A percentile compares a stretch with the other conserved stretches of the same genome.
phyloP scores from a whole-genome alignment of 176 grass and related monocot genomes.

The Oryza brachyantha region DNA sequence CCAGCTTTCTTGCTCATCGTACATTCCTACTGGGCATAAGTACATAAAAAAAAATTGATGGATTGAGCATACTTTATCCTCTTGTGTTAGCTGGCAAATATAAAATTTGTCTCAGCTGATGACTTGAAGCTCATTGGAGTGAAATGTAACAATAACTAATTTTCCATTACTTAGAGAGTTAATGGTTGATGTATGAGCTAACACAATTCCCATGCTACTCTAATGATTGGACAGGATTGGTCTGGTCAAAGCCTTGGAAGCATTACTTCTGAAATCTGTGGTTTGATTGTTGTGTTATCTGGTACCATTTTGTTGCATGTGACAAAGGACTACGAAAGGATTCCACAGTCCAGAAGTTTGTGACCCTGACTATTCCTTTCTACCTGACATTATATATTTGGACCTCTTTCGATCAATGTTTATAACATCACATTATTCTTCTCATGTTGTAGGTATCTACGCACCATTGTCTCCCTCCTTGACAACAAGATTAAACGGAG shows the following conservation, averaged over 20 bases:
- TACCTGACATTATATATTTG: neutral
- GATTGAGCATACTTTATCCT: neutral
- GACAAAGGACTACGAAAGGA: conserved; percentile 92
- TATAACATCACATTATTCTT: conserved; percentile 5
- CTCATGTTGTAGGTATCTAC: conserved; percentile 52
- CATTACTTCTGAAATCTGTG: conserved; percentile 89
- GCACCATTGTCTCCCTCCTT: conserved; percentile 75
- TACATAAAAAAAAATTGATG: neutral
- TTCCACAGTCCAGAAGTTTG: conserved; percentile 60
- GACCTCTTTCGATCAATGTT: neutral
- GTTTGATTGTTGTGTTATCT: conserved; percentile 84
- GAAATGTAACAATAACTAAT: neutral
- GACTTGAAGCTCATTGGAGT: neutral
- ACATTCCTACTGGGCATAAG: neutral
- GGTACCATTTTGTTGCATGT: conserved; percentile 90
- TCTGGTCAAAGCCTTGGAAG: conserved; percentile 83
- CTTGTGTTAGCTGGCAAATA: neutral
- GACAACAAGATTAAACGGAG: conserved; percentile 71
- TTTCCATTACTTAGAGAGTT: neutral
- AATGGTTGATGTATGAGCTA: neutral
- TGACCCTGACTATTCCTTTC: conserved; percentile 1
- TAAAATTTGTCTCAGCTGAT: neutral
- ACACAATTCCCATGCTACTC: neutral
- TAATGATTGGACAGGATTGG: conserved; percentile 69
- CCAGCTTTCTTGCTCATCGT: neutral